A percentile compares a stretch with the other conserved stretches of the same genome.
These are phyloP conservation scores for Gossypium ekmanianum DNA, from an alignment of 345 rosid species.

Conservation along the genomic window DNA sequence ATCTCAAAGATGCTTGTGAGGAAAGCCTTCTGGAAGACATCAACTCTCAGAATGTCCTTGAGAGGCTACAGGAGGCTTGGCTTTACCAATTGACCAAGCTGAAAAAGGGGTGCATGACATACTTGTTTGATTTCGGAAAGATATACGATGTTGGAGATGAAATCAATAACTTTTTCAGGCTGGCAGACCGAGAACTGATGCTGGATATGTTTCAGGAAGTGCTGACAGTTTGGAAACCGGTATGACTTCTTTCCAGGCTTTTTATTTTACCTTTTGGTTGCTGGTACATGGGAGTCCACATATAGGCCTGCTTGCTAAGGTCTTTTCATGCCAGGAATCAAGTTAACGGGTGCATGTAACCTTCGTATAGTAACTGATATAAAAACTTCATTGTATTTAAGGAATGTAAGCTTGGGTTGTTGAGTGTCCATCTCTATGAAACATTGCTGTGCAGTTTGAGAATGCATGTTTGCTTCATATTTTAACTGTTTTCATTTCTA, in stretches of 20 bases:
- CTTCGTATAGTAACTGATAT: not conserved
- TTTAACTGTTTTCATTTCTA: not conserved
- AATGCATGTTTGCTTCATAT: not conserved
- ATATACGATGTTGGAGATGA: slow-evolving; percentile 79
- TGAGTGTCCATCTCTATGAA: not conserved
- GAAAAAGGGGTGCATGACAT: slow-evolving; percentile 80
- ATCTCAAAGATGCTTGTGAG: slow-evolving; percentile 77
- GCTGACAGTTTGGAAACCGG: slow-evolving; percentile 70
- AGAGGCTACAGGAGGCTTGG: slow-evolving; percentile 90
- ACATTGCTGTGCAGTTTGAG: not conserved
- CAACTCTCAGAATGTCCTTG: slow-evolving; percentile 73
- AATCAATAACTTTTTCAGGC: slow-evolving; percentile 64
- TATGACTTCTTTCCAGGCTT: slow-evolving; percentile 17
- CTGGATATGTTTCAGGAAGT: slow-evolving; percentile 91
- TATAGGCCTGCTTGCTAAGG: not conserved
- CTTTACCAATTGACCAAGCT: slow-evolving; percentile 76
- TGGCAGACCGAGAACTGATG: slow-evolving; percentile 78
- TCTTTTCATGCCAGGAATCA: not conserved
- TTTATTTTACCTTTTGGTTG: not conserved
- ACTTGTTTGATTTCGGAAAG: slow-evolving; percentile 87
- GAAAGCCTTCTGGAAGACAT: slow-evolving; percentile 89
- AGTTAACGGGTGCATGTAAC: not conserved
- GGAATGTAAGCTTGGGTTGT: not conserved
- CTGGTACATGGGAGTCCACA: not conserved
- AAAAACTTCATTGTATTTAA: not conserved